Evolutionary conservation across 306 rosid genomes (phyloP), one percentile per base, ranked within the genome.

Genomic region (Acacia confusa): DNA sequence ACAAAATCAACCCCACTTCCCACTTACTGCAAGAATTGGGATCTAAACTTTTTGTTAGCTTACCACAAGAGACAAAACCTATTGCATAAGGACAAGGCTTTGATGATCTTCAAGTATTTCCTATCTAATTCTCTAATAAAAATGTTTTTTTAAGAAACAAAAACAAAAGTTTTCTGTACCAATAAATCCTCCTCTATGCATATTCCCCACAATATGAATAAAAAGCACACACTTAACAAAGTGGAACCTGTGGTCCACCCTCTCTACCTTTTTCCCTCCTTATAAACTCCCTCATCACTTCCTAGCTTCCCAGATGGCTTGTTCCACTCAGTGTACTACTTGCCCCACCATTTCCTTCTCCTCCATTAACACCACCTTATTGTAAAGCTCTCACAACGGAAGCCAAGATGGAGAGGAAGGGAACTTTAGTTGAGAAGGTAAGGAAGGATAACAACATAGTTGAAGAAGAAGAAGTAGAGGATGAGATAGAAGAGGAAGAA

Each of bases 401-500:
- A 68, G 83, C 87, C 12, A 92, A 72, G 83, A 84, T 85, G 60
- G 92, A 89, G 82, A 88, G 87, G 79, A 92, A 85, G 86, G 82
- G 83, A 73, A 32, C 84, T 27, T 63, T 82, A 65, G 67, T 72
- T 78, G 92, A 92, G 84, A 92, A 87, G 82, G 82, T 71, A 27
- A 77, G 79, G 75, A 89, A 72, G 69, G 89, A 83, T 55, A 74
- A 12, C 67, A 74, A 9, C 79, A 44, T 83, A 72, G 85, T 76
- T 19, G 91, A 89, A 16, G 97, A 91, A 16, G 97, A 91, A 11
- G 94, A 89, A 15, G 22, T 84, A 5, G 95, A 91, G 14, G 90
- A 93, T 75, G 97, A 88, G 70, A 70, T 85, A 13, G 96, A 91
- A 41, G 97, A 93, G 70, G 96, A 90, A 9, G 92, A 79, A 17